Evolutionary conservation across 2,329 filamentous ascomycete species (phyloP).

Genomic region (Thelonectria olida): DNA sequence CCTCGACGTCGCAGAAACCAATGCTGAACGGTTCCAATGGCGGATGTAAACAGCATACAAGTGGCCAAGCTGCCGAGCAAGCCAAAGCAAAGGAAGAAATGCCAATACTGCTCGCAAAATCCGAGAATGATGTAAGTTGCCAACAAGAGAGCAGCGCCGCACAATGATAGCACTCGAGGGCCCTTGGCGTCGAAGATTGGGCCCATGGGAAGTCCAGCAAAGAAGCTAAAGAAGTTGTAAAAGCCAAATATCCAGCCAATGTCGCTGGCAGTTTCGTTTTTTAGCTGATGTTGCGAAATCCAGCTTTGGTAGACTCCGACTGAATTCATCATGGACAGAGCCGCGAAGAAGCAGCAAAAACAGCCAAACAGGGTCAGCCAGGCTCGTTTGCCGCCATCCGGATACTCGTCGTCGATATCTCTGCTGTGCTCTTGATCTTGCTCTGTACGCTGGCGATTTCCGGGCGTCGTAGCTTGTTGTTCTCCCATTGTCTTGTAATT

Average conservation of each 20-base stretch:
- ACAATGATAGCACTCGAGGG: neutral
- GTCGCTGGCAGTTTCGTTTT: conserved; percentile 61
- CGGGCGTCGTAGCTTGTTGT: neutral
- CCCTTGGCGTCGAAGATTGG: neutral
- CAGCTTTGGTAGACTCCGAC: conserved; percentile 73
- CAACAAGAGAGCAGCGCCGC: neutral
- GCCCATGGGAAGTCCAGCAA: neutral
- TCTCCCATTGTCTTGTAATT: neutral
- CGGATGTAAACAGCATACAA: conserved; percentile 8
- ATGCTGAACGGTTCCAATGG: conserved; percentile 43
- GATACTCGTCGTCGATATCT: conserved; percentile 39
- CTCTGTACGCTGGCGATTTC: neutral
- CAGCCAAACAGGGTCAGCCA: conserved; percentile 75
- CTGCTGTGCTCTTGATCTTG: neutral
- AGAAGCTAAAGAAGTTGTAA: conserved; percentile 73
- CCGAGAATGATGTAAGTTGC: neutral
- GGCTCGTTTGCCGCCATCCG: conserved; percentile 70
- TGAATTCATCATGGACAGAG: conserved; percentile 70
- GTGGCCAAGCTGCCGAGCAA: conserved; percentile 3
- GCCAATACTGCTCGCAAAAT: conserved; percentile 64
- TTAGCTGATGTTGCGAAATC: conserved; percentile 66
- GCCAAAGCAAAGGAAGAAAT: conserved; percentile 62
- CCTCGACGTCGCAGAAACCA: conserved; percentile 58
- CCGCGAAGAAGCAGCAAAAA: conserved; percentile 68
- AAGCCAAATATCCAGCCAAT: conserved; percentile 77